Base-by-base conservation (phyloP, 768 basidiomycete species). In the Lactifluus volemus region DNA sequence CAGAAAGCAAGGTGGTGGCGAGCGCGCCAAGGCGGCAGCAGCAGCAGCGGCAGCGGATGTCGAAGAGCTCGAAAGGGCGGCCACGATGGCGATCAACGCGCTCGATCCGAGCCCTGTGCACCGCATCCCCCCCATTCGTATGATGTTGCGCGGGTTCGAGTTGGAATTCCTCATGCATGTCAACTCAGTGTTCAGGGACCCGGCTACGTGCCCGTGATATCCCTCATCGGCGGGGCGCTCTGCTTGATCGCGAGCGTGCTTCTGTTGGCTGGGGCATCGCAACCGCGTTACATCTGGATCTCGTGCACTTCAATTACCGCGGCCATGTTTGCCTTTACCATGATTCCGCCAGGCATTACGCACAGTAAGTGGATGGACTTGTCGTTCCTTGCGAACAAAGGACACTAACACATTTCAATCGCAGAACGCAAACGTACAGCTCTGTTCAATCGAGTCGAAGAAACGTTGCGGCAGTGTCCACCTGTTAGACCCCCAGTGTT, bases 231-330 rank as follows among this genome's bases (percentile, higher is more conserved):
- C 9, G 63, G 63, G 19, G 11, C 54, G 6, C 19, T 64, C 10
- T 64, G 60, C 21, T 41, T 64, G 59, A 32, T 64, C 15, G 7
- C 21, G 42, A 62, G 49, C 50, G 63, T 64, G 44, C 12, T 62
- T 5, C n/a, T 61, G 19, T 49, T 53, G 19, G 63, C 63, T 15
- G 39, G 8, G 1, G 49, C 30, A 10, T 47, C 60, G 39, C 63
- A 64, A 21, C 54, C 36, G n/a, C 60, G 32, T 48, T 14, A 1
- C 29, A 32, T 64, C 15, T 64, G 63, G 63, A 36, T 64, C 10
- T 50, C 62, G 14, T 62, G 61, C 39, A 17, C 50, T 36, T n/a
- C 36, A 10, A 48, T 62, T 3, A 17, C 32, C 19, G 51, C 17
- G 47, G 4, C 9, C 45, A 58, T 36, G 51, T 3, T 62, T 19